Evolutionary conservation across 169 alveolate species (phyloP).

Genomic region (Plasmodium coatneyi): DNA sequence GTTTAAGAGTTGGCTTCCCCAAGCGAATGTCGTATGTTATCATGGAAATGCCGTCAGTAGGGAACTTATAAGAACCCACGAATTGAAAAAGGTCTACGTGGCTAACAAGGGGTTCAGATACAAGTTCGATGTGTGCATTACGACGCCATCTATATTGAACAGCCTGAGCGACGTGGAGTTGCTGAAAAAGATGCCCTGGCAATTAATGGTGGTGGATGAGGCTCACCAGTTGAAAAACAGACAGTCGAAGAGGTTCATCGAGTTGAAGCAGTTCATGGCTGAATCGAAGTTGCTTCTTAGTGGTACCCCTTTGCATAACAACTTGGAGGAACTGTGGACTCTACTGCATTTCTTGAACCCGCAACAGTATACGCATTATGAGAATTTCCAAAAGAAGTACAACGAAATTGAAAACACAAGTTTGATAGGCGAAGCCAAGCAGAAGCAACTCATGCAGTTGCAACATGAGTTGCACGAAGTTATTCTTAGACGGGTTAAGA

Average conservation of each 20-base stretch:
- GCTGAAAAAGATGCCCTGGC: constrained; percentile 90
- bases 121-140: constrained; percentile 89
- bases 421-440: constrained; percentile 91
- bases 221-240: constrained; percentile 95
- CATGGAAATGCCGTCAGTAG: constrained; percentile 94
- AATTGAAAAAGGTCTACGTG: constrained; percentile 82
- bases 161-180: constrained; percentile 91
- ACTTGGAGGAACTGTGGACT: constrained; percentile 97
- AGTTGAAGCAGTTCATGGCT: constrained; percentile 90
- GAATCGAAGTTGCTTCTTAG: constrained; percentile 91
- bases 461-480: constrained; percentile 91
- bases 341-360: constrained; percentile 96
- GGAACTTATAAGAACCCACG: constrained; percentile 88
- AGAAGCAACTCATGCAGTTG: constrained; percentile 88
- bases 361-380: constrained; percentile 84
- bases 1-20: constrained; percentile 94
- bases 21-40: constrained; percentile 92
- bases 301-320: constrained; percentile 97
- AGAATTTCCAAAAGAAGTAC: constrained; percentile 87
- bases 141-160: constrained; percentile 91
- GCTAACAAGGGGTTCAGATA: constrained; percentile 86
- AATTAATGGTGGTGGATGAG: constrained; percentile 94
- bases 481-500: constrained; percentile 91
- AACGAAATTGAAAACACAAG: constrained; percentile 90
- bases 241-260: constrained; percentile 89